Evolutionary conservation across 805 yeast genomes (phyloP).

Genomic region (Sungouiella blattae): DNA sequence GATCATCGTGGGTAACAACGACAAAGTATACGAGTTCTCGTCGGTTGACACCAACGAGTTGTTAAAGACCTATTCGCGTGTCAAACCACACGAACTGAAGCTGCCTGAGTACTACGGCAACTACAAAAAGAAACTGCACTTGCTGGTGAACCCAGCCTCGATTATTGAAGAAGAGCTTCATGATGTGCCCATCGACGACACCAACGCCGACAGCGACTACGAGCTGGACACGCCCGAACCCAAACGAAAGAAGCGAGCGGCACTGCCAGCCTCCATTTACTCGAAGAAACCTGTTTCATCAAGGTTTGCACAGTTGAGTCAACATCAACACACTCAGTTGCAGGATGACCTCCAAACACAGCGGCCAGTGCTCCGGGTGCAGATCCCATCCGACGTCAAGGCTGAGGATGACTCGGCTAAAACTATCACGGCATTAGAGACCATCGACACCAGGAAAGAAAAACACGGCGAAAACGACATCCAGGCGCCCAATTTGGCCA

Average conservation of each 20-base stretch:
- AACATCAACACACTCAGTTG: not conserved
- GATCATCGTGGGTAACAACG: conserved; percentile 77
- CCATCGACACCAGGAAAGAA: conserved; percentile 8
- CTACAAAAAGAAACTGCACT: conserved; percentile 39
- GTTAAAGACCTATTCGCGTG: conserved; percentile 20
- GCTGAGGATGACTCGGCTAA: conserved; percentile 34
- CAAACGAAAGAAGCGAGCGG: conserved; percentile 21
- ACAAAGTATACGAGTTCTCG: conserved; percentile 80
- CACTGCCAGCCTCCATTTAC: conserved; percentile 11
- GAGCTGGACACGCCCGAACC: conserved; percentile 35
- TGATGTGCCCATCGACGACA: conserved; percentile 17
- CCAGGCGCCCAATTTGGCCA: conserved; percentile 5
- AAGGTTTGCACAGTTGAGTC: conserved; percentile 9
- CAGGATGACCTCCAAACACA: conserved; percentile 16
- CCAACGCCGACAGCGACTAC: conserved; percentile 25
- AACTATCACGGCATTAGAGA: conserved; percentile 44
- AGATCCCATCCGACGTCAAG: conserved; percentile 54
- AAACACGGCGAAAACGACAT: conserved; percentile 3
- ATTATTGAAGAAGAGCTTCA: conserved; percentile 17
- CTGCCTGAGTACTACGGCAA: conserved; percentile 66
- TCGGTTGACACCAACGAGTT: conserved; percentile 54
- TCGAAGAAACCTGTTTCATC: conserved; percentile 8
- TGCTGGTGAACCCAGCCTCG: conserved; percentile 12
- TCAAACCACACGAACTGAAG: conserved; percentile 53
- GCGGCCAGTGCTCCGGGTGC: conserved; percentile 61